A percentile compares a stretch with the other conserved stretches of the same genome.
Conservation (phyloP, 2,329 filamentous ascomycete genomes). For the Phialocephala sp. region DNA sequence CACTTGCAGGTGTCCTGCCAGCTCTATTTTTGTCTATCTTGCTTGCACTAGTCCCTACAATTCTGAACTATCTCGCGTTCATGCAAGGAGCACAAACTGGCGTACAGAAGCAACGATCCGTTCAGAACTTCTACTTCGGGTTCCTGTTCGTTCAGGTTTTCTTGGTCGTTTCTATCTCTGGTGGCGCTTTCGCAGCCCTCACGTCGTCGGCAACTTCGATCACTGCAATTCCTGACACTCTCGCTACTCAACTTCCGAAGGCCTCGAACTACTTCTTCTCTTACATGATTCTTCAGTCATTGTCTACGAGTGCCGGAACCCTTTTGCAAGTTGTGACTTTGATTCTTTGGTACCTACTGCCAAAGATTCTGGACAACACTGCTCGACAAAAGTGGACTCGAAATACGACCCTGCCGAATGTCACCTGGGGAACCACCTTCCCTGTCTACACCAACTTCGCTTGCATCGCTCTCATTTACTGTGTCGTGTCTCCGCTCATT, state of each 20-base stretch:
- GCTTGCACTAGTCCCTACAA: constrained; percentile 79
- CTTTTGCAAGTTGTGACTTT: constrained; percentile 83
- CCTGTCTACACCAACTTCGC: constrained; percentile 97
- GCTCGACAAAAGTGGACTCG: constrained; percentile 81
- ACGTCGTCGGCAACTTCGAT: constrained; percentile 55
- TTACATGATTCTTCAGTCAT: constrained; percentile 94
- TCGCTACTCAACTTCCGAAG: constrained; percentile 82
- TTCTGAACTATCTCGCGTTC: constrained; percentile 74
- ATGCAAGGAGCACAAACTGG: constrained; percentile 85
- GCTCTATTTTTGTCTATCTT: constrained; percentile 77
- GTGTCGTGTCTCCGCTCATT: constrained; percentile 86
- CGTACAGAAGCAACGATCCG: constrained; percentile 77
- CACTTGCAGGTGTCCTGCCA: constrained; percentile 85
- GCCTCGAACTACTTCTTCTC: constrained; percentile 98
- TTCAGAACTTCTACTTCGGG: constrained; percentile 90
- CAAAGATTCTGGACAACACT: constrained; percentile 83
- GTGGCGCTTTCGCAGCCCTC: constrained; percentile 70
- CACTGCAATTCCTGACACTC: constrained; percentile 67
- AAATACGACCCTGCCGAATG: constrained; percentile 76
- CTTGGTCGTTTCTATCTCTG: constrained; percentile 86
- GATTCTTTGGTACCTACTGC: constrained; percentile 80
- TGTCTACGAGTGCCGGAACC: constrained; percentile 89
- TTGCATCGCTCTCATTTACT: constrained; percentile 89
- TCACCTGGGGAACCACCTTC: constrained; percentile 93
- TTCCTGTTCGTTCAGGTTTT: constrained; percentile 97